phyloP scores from a whole-genome alignment of 2,329 filamentous ascomycete species.

The Microdochium trichocladiopsis region DNA sequence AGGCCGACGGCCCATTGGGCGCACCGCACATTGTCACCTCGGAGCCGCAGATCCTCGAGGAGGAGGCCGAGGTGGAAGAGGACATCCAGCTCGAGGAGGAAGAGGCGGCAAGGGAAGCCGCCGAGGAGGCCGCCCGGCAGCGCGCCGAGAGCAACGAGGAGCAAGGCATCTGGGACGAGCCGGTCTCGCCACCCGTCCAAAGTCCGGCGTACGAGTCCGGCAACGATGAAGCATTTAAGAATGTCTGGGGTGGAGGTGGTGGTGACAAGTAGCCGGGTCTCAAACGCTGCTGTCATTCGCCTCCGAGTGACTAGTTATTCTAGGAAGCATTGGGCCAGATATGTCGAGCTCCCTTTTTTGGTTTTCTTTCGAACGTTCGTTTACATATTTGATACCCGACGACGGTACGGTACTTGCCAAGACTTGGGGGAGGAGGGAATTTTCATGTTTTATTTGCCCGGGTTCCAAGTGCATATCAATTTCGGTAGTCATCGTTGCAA shows the following conservation, averaged over 20 bases:
- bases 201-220: not conserved
- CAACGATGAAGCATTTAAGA: not conserved
- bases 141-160: not conserved
- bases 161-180: not conserved
- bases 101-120: not conserved
- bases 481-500: no score
- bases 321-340: no score
- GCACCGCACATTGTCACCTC: conserved; percentile 19
- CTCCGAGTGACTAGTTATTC: no score
- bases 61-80: conserved; percentile 23
- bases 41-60: conserved; percentile 21
- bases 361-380: no score
- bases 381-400: no score
- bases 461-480: no score
- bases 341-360: no score
- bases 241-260: not conserved
- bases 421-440: no score
- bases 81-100: conserved; percentile 12
- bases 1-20: conserved; percentile 21
- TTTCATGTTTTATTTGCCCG: no score
- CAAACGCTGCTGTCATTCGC: no score
- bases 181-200: not conserved
- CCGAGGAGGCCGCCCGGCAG: not conserved
- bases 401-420: no score
- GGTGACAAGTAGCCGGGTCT: not conserved